phyloP scores from a whole-genome alignment of 495 filamentous ascomycete species.

The Terfezia boudieri region DNA sequence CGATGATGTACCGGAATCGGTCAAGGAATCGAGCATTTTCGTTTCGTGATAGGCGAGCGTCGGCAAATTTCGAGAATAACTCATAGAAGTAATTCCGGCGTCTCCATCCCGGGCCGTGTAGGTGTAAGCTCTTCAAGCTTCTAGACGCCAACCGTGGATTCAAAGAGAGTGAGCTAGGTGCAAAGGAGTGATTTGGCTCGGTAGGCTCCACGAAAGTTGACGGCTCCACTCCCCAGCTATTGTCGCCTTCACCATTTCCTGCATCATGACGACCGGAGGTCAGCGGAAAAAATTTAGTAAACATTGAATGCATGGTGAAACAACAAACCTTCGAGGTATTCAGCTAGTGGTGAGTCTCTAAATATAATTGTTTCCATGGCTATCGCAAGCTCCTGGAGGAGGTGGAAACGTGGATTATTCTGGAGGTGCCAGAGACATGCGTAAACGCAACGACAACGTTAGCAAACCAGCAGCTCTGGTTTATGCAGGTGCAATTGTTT shows the following conservation, averaged over 20 bases:
- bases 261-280: constrained; percentile 4
- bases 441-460: background rate
- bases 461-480: background rate
- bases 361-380: constrained; percentile 81
- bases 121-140: constrained; percentile 8
- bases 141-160: constrained; percentile 6
- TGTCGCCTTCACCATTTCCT: constrained; percentile 29
- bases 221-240: constrained; percentile 23
- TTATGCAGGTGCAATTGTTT: background rate
- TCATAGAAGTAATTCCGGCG: constrained; percentile 11
- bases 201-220: constrained; percentile 5
- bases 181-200: constrained; percentile 6
- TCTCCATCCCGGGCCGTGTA: constrained; percentile 11
- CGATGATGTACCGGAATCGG: constrained; percentile 84
- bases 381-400: constrained; percentile 3
- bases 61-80: constrained; percentile 30
- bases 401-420: background rate
- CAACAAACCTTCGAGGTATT: constrained; percentile 68
- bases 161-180: constrained; percentile 23
- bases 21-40: constrained; percentile 81
- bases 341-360: constrained; percentile 75
- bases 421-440: background rate
- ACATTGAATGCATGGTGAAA: background rate
- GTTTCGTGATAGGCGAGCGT: constrained; percentile 53
- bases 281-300: constrained; percentile 1